Percentiles rank a stretch among this genome's conserved stretches.
Evolutionary conservation across 2,329 filamentous ascomycete genomes (phyloP).

Genomic region (Teratosphaeria nubilosa): DNA sequence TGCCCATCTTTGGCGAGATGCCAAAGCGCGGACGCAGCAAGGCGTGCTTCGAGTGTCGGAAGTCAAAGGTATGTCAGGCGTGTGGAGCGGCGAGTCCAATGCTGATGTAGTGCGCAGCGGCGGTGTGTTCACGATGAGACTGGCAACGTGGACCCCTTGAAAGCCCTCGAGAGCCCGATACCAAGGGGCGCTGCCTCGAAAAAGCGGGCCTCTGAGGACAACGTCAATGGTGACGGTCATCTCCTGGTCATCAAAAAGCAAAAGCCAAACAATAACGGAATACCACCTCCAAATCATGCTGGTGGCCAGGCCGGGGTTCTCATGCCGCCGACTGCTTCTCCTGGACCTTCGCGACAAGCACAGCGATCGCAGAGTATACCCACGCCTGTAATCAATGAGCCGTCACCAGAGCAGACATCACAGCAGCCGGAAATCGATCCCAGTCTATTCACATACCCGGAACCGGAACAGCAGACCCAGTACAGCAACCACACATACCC

Average conservation of each 20-base stretch:
- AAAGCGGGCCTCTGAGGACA: slow-evolving; percentile 38
- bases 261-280: background rate
- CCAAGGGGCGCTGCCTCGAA: slow-evolving; percentile 49
- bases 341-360: background rate
- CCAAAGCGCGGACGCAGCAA: slow-evolving; percentile 41
- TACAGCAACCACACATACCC: slow-evolving; percentile 12
- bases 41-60: slow-evolving; percentile 56
- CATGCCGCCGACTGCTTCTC: slow-evolving; percentile 4
- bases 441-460: slow-evolving; percentile 15
- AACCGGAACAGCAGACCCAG: slow-evolving; percentile 5
- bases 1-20: slow-evolving; percentile 44
- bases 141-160: slow-evolving; percentile 53
- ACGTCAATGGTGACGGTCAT: slow-evolving; percentile 12
- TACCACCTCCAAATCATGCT: background rate
- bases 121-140: slow-evolving; percentile 58
- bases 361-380: slow-evolving; percentile 1
- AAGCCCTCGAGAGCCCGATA: slow-evolving; percentile 51
- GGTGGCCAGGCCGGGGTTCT: slow-evolving; percentile 7
- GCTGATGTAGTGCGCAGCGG: slow-evolving; percentile 35
- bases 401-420: slow-evolving; percentile 5
- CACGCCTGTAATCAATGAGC: slow-evolving; percentile 6
- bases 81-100: slow-evolving; percentile 8
- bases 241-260: slow-evolving; percentile 15
- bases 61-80: slow-evolving; percentile 49
- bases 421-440: slow-evolving; percentile 14